Base-by-base conservation (phyloP, 116 monocot species). In the Dioscorea cayenensis region DNA sequence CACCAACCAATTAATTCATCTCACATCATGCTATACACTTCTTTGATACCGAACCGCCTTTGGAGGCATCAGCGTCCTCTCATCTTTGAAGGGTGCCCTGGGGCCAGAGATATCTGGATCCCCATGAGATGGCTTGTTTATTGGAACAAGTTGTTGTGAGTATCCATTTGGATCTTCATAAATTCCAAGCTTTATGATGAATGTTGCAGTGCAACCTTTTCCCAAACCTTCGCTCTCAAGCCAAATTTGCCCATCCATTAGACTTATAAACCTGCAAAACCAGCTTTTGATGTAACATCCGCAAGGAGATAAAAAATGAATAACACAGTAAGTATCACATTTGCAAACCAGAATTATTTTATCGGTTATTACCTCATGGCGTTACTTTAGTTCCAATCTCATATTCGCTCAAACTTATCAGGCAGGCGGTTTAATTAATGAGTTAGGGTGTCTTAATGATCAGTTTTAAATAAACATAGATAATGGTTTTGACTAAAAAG, bases 241-340 rank as follows among this genome's bases (percentile, higher is more conserved):
- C 96, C 92, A 96, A 61, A 96, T 92, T 29, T 83, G 84, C 3
- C 96, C 96, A 66, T 81, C 77, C 96, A 96, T 96, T 62, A 96
- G 75, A 71, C 75, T 79, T 36, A 79, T 80, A 75, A 96, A 96
- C 82, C 96, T 96, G 82, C 60, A 7, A 72, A 28, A 22, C 49
- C 32, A 73, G 16, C 28, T 52, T 9, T 2, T 18, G 58, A 18
- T n/a, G 32, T 58, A 16, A 52, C 11, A 14, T 27, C 11, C 9
- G 8, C 1, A 50, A 25, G 21, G 11, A 23, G 22, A 10, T n/a
- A n/a, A 69, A 23, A 20, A 69, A 25, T 48, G 38, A n/a, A 25
- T 50, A 21, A 11, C 22, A 35, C 3, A 65, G 38, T 16, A 49
- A 51, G 36, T 50, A 28, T 12, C 2, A 43, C 6, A 43, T 43